Base-by-base conservation (phyloP, 257 asterid genomes). In the Scutellaria minor region DNA sequence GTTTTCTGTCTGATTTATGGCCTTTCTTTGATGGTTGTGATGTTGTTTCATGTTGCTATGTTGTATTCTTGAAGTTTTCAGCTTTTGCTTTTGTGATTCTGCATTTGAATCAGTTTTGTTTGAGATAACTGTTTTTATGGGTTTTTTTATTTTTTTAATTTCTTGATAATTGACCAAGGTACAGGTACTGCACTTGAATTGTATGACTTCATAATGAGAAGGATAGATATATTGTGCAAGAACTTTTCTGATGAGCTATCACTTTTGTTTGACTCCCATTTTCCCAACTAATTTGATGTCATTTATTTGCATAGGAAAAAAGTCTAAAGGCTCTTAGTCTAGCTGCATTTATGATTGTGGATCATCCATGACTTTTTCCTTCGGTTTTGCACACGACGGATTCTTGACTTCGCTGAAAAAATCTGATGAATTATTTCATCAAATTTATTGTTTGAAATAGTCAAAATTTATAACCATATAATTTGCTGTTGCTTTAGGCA, bases 271-370 rank as follows among this genome's bases (percentile, higher is more conserved):
- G 27, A 62, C 39, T 31, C 64, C 22, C 64, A 71, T 6, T 46
- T 56, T 22, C 41, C 59, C 62, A 45, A 55, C 18, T 9, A 20
- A 31, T 31, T 31, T 31, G 37, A 31, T 1, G 37, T 31, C 37
- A 31, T 31, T 31, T 31, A 31, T 31, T 31, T 31, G 37, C 37
- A 31, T 31, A 31, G 37, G 37, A 31, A 31, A 31, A 31, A 31
- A 31, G 37, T 31, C 5, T 31, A 31, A 31, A 31, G 37, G 37
- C 37, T 31, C 37, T 31, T 31, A 2, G 66, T 65, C 59, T 6
- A 57, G 51, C 37, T 54, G 71, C 79, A 75, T 68, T 75, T 72
- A 75, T 61, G 70, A 64, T 51, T 64, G 72, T 68, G 65, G 64
- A 68, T 55, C 78, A 48, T 9, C 37, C 27, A 1, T 62, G 75